Base-by-base conservation (phyloP, 176 grass and related monocot genomes). In the Oryza nivara region DNA sequence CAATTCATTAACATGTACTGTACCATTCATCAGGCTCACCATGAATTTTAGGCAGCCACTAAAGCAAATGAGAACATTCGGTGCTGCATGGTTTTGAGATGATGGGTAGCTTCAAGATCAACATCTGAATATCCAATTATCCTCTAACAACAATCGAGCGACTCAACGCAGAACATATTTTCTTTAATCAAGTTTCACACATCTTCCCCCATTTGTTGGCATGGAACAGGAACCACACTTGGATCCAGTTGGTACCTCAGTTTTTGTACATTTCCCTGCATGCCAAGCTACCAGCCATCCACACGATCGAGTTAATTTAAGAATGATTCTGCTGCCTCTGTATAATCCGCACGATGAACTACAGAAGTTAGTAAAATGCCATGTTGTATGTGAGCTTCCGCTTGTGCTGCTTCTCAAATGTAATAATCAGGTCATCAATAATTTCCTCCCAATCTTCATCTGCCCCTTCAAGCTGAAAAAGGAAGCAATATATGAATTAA, bases 351-450 rank as follows among this genome's bases (percentile, higher is more conserved):
- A 61, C 7, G 32, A 60, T 43, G 30, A 64, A 28, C 49, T 67
- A 72, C 15, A 52, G 9, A 74, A 77, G 16, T 86, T 78, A 83
- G 79, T 90, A 90, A 65, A 90, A 90, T 5, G 74, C 66, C 14
- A 83, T 83, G 80, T 75, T 83, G 69, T 87, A 90, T 65, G 80
- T 46, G 25, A 90, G 80, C 69, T 74, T 86, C 80, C 80, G 60
- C 63, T 86, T 86, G 79, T 90, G 79, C 68, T 86, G 88, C 67
- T 78, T 86, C 83, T 88, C 84, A n/a, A 90, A 90, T 61, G 38
- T 20, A 60, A n/a, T 68, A 73, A 90, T 58, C 79, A 90, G 56
- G 74, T 86, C 84, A 83, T 90, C 88, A 9, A 83, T 86, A n/a
- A 83, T 86, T 73, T 82, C 79, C 68, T 90, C 88, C 88, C 84